A percentile compares a stretch with the other conserved stretches of the same genome.
These are phyloP conservation scores for Allium cepa DNA, from an alignment of 106 monocot genomes.

Conservation along the genomic window DNA sequence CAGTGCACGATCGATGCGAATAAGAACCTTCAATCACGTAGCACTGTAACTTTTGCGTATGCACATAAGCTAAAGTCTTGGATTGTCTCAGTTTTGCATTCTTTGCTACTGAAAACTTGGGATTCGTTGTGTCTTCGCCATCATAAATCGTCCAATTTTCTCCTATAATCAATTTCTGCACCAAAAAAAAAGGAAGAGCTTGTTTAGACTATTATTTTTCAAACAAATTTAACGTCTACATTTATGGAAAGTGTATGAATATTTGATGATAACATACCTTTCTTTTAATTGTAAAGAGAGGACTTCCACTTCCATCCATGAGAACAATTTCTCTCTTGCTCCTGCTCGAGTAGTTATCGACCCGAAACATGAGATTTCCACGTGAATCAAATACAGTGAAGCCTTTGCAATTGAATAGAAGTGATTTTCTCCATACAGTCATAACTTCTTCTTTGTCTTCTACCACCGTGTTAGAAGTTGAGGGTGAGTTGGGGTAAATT, in stretches of 20 bases:
- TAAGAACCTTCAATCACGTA: constrained; percentile 39
- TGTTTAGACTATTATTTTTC: background rate
- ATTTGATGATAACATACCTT: background rate
- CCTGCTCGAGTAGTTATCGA: constrained; percentile 12
- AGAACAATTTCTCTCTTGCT: constrained; percentile 14
- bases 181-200: background rate
- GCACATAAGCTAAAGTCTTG: constrained; percentile 18
- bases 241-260: background rate
- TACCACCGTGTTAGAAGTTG: background rate
- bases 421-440: constrained; percentile 21
- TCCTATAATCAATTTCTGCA: constrained; percentile 42
- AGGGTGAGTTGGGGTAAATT: background rate
- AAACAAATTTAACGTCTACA: background rate
- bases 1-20: constrained; percentile 23
- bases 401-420: constrained; percentile 20
- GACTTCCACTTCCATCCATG: constrained; percentile 11
- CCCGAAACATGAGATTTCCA: constrained; percentile 17
- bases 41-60: background rate
- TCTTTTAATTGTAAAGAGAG: constrained; percentile 12
- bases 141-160: constrained; percentile 52
- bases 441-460: background rate
- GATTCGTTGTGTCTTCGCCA: constrained; percentile 24
- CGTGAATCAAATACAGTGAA: constrained; percentile 17
- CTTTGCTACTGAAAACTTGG: constrained; percentile 26
- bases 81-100: constrained; percentile 10